Base-by-base conservation (phyloP, 1,284 basidiomycete species). In the Afroboletus lepidellus region DNA sequence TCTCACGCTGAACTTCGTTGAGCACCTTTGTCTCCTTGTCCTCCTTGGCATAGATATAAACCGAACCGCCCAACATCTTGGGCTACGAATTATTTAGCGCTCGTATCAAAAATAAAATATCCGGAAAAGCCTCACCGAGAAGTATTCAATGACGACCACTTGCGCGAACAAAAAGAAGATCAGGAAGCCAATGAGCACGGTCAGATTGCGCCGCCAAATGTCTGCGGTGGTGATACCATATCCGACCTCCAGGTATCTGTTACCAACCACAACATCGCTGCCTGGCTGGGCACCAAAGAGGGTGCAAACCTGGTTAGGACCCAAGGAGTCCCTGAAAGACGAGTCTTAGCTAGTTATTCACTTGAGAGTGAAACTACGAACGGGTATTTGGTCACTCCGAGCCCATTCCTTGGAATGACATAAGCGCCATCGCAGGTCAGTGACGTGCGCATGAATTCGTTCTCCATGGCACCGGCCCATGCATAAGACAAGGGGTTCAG, bases 401-500 rank as follows among this genome's bases (percentile, higher is more conserved):
- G 74, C 2, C 79, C 78, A 63, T 91, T 90, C 48, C 86, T 76
- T 1, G 92, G 92, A 20, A 90, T 76, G 49, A 92, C 76, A 60
- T 81, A 85, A 30, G 67, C 72, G 13, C 84, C 83, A 62, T 90
- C 84, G 60, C 91, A 93, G 2, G 73, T 74, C 37, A 92, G 66
- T 21, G 76, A 69, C 48, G 89, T 80, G 8, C 88, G 79, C 72
- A 79, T 84, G 69, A 93, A 93, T 65, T 93, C 90, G 64, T 94
- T 94, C 69, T 88, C 85, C 80, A 93, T 86, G 46, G 83, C 75
- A 1, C 83, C 87, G 58, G 87, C 83, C 78, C 90, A 94, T 1
- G 78, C 87, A 72, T 93, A 95, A 15, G 83, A 73, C 38, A 91
- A 66, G 0, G 90, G 90, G 61, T 91, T 88, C 57, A 91, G 70